Evolutionary conservation across 2,329 filamentous ascomycete species (phyloP).

Genomic region (Lasiodiplodia citricola): DNA sequence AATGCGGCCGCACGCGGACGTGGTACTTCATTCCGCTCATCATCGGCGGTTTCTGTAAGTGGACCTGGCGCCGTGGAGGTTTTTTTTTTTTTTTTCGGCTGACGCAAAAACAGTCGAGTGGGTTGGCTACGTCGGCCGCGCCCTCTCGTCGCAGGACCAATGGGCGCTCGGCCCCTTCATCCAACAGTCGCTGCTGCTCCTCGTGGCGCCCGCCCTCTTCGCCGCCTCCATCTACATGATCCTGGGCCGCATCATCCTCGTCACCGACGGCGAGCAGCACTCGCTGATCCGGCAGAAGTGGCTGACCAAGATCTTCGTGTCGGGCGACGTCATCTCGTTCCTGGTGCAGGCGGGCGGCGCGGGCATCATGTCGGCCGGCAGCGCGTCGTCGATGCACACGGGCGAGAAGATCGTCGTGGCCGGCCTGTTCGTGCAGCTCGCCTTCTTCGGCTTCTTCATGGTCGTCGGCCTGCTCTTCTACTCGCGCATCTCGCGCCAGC

Average conservation of each 20-base stretch:
- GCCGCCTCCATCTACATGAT: conserved; percentile 54
- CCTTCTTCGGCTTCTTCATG: conserved; percentile 41
- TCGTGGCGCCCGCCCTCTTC: conserved; percentile 54
- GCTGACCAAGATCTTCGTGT: conserved; percentile 50
- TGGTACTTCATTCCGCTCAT: conserved; percentile 17
- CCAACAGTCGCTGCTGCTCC: conserved; percentile 51
- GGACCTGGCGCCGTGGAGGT: too few relatives aligned
- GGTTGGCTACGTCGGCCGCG: conserved; percentile 58
- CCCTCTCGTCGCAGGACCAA: conserved; percentile 41
- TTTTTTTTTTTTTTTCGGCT: background rate
- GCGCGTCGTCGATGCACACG: background rate
- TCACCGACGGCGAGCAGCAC: conserved; percentile 41
- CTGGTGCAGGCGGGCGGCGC: conserved; percentile 40
- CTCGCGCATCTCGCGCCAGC: conserved; percentile 13
- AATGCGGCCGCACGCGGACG: conserved; percentile 3
- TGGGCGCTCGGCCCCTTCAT: conserved; percentile 47
- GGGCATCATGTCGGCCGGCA: conserved; percentile 15
- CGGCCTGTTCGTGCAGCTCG: conserved; percentile 41
- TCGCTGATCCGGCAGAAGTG: conserved; percentile 43
- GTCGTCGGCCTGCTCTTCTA: conserved; percentile 39
- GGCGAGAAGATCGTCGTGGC: conserved; percentile 30
- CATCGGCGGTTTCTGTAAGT: conserved; percentile 12
- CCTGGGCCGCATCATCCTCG: conserved; percentile 47
- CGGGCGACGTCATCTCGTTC: conserved; percentile 51
- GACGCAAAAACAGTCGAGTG: conserved; percentile 49